Base-by-base conservation (phyloP, 768 basidiomycete species). In the Pholiota molesta region DNA sequence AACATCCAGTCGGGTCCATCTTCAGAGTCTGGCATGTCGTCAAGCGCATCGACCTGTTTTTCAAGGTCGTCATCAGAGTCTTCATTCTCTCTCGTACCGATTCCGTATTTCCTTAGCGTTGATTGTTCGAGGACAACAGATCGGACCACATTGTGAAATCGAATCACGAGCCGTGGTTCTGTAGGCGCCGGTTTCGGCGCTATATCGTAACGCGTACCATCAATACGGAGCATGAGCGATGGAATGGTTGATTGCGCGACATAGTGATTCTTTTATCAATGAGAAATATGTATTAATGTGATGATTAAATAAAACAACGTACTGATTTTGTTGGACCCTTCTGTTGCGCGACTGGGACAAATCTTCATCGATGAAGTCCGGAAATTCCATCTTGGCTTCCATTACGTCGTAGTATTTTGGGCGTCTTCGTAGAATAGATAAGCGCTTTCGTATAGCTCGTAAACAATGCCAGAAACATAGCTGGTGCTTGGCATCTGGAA, bases 401-500 rank as follows among this genome's bases (percentile, higher is more conserved):
- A 51, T 53, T 0, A 62, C 66, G 59, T 75, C 60, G 58, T 78
- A 79, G n/a, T 17, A 67, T 1, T 61, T 72, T 0, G 77, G 78
- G 0, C 26, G 37, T 0, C 67, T 64, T 16, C 31, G 47, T 0
- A 75, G 57, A 51, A 73, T 73, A 0, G 72, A 53, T 0, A 77
- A 64, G 0, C 73, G 69, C 17, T 55, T 68, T 42, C 75, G 76
- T 16, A 62, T 44, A 0, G 71, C 70, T 8, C 65, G 8, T 3
- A 47, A 13, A 13, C 11, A 21, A 11, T 47, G 23, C 45, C 23
- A 47, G 13, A 47, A 47, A 60, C 77, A 80, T 0, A 80, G 62
- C 57, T 77, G 77, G 37, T 66, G 63, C 57, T 79, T 79, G 10
- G 75, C 73, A 7, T 69, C 49, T 2, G 74, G 73, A 54, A 68